Percentiles rank a stretch among this genome's conserved stretches.
Evolutionary conservation across 106 monocot genomes (phyloP).

Genomic region (Dendrobium huoshanense): DNA sequence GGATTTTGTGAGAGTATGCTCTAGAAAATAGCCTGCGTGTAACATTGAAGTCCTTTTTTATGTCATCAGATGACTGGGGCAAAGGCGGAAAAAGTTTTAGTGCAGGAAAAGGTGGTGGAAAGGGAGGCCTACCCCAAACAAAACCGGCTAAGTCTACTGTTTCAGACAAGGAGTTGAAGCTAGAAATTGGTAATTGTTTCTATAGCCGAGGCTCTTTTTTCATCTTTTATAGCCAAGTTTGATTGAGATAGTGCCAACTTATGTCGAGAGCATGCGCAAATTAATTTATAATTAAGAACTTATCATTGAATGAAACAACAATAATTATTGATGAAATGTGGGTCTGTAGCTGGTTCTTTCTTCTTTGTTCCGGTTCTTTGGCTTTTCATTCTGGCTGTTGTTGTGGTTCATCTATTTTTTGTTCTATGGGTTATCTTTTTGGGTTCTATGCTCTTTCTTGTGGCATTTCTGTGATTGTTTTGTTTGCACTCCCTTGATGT

Average conservation of each 20-base stretch:
- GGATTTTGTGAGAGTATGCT: background rate
- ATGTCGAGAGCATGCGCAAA: background rate
- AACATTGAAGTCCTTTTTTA: background rate
- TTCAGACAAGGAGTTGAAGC: constrained; percentile 43
- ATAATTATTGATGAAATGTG: background rate
- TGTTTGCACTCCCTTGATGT: background rate
- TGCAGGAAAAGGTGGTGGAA: constrained; percentile 42
- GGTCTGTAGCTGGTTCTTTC: background rate
- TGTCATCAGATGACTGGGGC: constrained; percentile 19
- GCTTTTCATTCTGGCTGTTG: background rate
- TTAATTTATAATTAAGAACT: background rate
- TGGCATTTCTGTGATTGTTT: background rate
- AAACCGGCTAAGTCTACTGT: constrained; percentile 15
- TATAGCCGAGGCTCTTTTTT: background rate
- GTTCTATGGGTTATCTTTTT: background rate
- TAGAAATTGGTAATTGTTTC: constrained; percentile 44
- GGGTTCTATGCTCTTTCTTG: background rate
- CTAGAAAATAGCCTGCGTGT: background rate
- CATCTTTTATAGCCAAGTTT: background rate
- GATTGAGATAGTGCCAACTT: background rate
- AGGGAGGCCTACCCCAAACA: constrained; percentile 23
- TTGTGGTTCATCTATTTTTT: background rate
- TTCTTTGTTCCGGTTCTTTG: background rate
- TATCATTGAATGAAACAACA: background rate
- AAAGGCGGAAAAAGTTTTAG: constrained; percentile 35